Base-by-base conservation (phyloP, 2,329 filamentous ascomycete genomes). In the Lizonia empirigonia region DNA sequence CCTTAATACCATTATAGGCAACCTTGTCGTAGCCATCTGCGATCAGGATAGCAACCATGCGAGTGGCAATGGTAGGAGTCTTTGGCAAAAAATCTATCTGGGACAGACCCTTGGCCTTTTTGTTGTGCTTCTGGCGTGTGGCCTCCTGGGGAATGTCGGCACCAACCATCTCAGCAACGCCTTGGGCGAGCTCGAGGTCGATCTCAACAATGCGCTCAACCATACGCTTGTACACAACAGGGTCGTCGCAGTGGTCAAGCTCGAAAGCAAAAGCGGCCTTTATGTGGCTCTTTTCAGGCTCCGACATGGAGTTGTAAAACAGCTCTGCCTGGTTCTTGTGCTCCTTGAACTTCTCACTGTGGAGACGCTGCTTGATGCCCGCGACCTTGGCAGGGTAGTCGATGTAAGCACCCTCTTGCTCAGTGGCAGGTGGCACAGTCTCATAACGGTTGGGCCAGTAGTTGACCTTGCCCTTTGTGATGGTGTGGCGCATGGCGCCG, bases 241-340 rank as follows among this genome's bases (percentile, higher is more conserved):
- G 83, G 33, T 94, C 90, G 18, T 93, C 88, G 67, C 90, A 94
- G 71, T 93, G 89, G 65, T 91, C 88, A 1, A 94, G 77, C 73
- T 90, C 88, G 64, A 90, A 91, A 3, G 78, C 77, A 9, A 90
- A 78, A 0, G 87, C 84, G 27, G 76, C 77, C 22, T 77, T 75
- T 13, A 88, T 72, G 67, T 90, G 87, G 10, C 67, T 64, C 73
- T 88, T 85, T 72, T 93, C 90, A 3, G 84, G 76, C 0, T 80
- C 74, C 0, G 84, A 83, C 59, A 93, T 73, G 13, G 87, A 91
- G 77, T 93, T 93, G 77, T 85, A 93, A 77, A 94, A 94, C 1
- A 93, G 77, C 67, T 92, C 88, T 0, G 90, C 89, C 70, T 94
- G 90, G 40, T 82, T 86, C 73, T 83, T 84, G 68, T 93, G 88